phyloP scores from a whole-genome alignment of 371 early-diverging fungal species.

The Dichotomocladium elegans region DNA sequence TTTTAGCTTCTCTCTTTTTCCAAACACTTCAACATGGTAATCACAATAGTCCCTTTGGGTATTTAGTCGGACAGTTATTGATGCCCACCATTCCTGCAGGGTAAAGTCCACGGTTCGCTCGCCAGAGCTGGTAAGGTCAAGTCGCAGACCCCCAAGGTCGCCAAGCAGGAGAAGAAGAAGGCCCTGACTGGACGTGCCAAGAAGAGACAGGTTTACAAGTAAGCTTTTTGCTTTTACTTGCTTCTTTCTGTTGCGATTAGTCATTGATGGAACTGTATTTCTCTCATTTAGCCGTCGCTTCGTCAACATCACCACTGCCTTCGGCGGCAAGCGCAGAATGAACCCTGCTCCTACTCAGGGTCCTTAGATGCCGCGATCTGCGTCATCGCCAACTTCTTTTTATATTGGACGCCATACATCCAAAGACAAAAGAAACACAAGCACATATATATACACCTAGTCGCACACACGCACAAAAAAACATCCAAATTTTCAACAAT shows the following conservation, averaged over 20 bases:
- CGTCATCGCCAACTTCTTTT: no score
- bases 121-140: constrained; percentile 99
- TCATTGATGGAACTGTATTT: neutral
- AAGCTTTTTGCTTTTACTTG: neutral
- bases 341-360: constrained; percentile 65
- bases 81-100: constrained; percentile 46
- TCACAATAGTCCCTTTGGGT: no score
- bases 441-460: no score
- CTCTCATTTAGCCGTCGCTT: constrained; percentile 72
- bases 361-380: no score
- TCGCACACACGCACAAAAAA: no score
- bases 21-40: no score
- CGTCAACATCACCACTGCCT: constrained; percentile 86
- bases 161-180: constrained; percentile 97
- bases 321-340: constrained; percentile 89
- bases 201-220: constrained; percentile 96
- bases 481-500: no score
- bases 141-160: constrained; percentile 99
- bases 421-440: no score
- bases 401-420: no score
- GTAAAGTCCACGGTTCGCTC: constrained; percentile 99
- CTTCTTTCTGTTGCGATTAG: neutral
- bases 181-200: constrained; percentile 93
- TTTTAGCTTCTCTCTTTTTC: no score
- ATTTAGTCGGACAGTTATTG: no score